Percentiles rank a stretch among this genome's conserved stretches.
Evolutionary conservation across 805 yeast genomes (phyloP).

Genomic region (Kluyveromyces nonfermentans): DNA sequence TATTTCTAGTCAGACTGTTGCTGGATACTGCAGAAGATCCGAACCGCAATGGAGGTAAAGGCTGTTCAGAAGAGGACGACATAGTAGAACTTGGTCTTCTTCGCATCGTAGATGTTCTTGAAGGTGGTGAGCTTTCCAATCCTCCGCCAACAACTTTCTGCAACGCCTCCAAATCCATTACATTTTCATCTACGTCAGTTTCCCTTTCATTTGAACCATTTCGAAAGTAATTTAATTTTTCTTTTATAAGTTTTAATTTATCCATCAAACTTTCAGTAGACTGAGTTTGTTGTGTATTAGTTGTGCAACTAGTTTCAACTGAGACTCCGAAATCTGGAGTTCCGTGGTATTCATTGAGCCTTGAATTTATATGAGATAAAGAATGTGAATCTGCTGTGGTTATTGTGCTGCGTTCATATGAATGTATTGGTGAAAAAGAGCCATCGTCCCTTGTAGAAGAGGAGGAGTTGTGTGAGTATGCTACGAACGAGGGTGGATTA

Average conservation of each 20-base stretch:
- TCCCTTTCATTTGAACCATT: conserved; percentile 14
- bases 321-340: conserved; percentile 6
- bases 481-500: conserved; percentile 7
- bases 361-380: background rate
- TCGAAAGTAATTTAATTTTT: conserved; percentile 27
- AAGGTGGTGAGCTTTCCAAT: background rate
- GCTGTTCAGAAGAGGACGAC: conserved; percentile 10
- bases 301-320: conserved; percentile 18
- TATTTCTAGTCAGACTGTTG: background rate
- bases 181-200: conserved; percentile 7
- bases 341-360: background rate
- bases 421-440: background rate
- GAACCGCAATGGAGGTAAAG: conserved; percentile 22
- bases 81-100: background rate
- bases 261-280: conserved; percentile 28
- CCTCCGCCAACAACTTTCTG: conserved; percentile 30
- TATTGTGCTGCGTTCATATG: background rate
- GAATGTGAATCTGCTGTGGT: background rate
- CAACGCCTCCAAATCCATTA: conserved; percentile 28
- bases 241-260: conserved; percentile 26
- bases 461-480: background rate
- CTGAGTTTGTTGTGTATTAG: conserved; percentile 16
- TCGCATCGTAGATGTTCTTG: conserved; percentile 3
- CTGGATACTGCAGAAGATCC: conserved; percentile 4
- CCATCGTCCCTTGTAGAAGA: background rate